phyloP scores from a whole-genome alignment of 257 asterid genomes.

The Solanum etuberosum region DNA sequence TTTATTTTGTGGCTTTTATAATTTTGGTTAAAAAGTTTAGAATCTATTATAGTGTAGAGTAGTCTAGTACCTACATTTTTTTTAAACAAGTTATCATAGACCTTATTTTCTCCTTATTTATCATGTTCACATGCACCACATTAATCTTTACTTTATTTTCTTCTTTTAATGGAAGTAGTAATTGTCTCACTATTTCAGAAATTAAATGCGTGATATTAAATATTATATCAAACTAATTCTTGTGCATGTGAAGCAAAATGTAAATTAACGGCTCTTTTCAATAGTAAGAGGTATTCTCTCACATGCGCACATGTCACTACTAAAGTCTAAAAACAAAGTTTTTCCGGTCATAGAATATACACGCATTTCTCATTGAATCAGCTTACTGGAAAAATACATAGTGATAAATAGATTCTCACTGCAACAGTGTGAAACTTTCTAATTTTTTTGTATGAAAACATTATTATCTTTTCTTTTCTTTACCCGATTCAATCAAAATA shows the following conservation, averaged over 20 bases:
- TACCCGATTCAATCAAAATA: not conserved
- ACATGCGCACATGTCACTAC: not conserved
- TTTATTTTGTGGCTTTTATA: not conserved
- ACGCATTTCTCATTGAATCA: fast-evolving
- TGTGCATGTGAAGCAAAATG: not conserved
- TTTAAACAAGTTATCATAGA: not conserved
- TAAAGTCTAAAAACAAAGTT: not conserved
- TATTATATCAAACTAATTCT: not conserved
- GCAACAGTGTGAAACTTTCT: fast-evolving
- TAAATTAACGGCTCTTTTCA: not conserved
- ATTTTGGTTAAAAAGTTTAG: not conserved
- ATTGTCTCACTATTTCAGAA: not conserved
- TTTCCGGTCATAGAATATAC: fast-evolving
- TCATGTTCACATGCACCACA: not conserved
- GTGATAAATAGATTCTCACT: not conserved
- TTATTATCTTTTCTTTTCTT: no score
- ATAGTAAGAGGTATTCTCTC: not conserved
- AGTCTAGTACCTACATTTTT: not conserved
- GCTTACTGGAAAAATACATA: no score
- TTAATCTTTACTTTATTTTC: not conserved
- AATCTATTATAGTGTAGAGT: not conserved
- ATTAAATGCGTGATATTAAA: not conserved
- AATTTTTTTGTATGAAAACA: no score
- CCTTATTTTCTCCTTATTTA: not conserved
- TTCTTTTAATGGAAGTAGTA: not conserved